These are phyloP conservation scores for Citrus hindsii DNA, from an alignment of 345 rosid species.

Conservation along the genomic window DNA sequence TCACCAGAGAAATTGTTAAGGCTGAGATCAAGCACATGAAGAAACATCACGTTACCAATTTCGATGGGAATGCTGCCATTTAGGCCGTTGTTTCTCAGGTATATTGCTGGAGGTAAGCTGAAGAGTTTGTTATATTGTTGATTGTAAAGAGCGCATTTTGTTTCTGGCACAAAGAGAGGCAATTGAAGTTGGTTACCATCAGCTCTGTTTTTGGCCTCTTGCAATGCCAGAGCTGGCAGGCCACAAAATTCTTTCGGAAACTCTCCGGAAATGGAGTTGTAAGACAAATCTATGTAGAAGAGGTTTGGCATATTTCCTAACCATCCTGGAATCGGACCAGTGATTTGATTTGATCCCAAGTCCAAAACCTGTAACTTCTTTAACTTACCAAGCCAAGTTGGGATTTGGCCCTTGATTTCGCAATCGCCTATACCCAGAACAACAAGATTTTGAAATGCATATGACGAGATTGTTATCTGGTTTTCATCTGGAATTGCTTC, in stretches of 20 bases:
- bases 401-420: not conserved
- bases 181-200: not conserved
- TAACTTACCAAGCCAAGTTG: not conserved
- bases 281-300: slow-evolving; percentile 2
- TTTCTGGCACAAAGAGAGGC: not conserved
- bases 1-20: slow-evolving; percentile 53
- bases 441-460: not conserved
- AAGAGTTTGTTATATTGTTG: not conserved
- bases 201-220: not conserved
- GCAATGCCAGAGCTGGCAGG: not conserved
- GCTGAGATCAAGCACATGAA: slow-evolving; percentile 52
- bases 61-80: slow-evolving; percentile 54
- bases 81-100: slow-evolving; percentile 47
- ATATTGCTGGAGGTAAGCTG: slow-evolving; percentile 41
- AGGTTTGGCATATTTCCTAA: not conserved
- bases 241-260: not conserved
- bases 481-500: not conserved
- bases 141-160: not conserved
- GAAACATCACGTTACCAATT: slow-evolving; percentile 49
- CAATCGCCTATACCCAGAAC: not conserved
- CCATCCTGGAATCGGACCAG: slow-evolving; percentile 19
- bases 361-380: slow-evolving; percentile 23
- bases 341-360: slow-evolving; percentile 25
- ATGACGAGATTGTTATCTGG: not conserved
- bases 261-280: slow-evolving; percentile 6